Evolutionary conservation across 371 early-diverging fungal genomes (phyloP).

Genomic region (Fennellomyces sp.): DNA sequence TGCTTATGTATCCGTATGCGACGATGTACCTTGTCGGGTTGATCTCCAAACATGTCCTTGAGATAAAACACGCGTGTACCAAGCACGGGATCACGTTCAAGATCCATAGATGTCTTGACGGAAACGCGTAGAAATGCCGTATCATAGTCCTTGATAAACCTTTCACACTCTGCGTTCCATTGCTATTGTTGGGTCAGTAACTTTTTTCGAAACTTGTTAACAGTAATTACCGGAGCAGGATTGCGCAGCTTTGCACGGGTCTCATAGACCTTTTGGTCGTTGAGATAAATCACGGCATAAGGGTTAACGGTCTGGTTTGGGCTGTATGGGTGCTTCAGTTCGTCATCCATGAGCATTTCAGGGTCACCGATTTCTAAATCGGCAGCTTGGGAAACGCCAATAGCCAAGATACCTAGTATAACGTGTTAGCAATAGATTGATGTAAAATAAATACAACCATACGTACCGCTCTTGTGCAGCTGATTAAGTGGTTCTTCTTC

Average conservation of each 20-base stretch:
- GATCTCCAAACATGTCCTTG: slow-evolving; percentile 23
- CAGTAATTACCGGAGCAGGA: slow-evolving; percentile 29
- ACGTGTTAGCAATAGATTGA: not conserved
- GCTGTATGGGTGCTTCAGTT: slow-evolving; percentile 36
- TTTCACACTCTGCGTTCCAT: slow-evolving; percentile 37
- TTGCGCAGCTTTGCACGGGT: slow-evolving; percentile 29
- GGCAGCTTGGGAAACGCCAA: slow-evolving; percentile 23
- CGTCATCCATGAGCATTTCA: slow-evolving; percentile 18
- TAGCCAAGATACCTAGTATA: slow-evolving; percentile 25
- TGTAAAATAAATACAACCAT: too few species aligned
- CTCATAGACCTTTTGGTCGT: slow-evolving; percentile 31
- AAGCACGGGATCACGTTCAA: slow-evolving; percentile 40
- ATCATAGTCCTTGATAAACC: slow-evolving; percentile 30
- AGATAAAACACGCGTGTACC: slow-evolving; percentile 29
- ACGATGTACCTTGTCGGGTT: slow-evolving; percentile 20
- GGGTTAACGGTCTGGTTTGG: slow-evolving; percentile 27
- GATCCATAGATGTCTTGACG: slow-evolving; percentile 27
- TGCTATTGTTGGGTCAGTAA: too few species aligned
- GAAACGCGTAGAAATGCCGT: slow-evolving; percentile 29
- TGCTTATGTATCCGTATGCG: not conserved
- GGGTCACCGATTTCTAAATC: slow-evolving; percentile 39
- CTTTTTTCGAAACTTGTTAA: too few species aligned
- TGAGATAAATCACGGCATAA: slow-evolving; percentile 35
- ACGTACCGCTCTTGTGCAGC: slow-evolving; percentile 16
- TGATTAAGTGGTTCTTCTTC: slow-evolving; percentile 11